Evolutionary conservation across 1,139 yeast species (phyloP), one percentile per base, ranked within the genome.

Genomic region (Entelexis sorbosivorans): DNA sequence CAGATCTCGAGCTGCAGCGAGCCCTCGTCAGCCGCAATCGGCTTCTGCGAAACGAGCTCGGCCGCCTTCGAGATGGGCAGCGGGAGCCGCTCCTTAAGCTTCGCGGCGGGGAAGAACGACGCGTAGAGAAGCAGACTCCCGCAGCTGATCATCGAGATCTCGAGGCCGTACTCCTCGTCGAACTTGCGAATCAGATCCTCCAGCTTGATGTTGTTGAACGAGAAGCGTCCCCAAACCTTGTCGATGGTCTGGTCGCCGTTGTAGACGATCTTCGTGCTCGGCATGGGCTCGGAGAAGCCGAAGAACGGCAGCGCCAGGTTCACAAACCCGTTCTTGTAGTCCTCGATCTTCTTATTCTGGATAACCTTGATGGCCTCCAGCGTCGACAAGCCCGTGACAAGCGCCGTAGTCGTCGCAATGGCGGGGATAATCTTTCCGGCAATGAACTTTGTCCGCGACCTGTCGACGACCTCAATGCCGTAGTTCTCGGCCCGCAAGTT

Each of bases 401-500:
- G 73, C 13, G 96, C 95, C 20, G 99, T 91, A 5, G 99, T 93
- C 1, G 99, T 91, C 36, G 98, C 98, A 73, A 91, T 91, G 17
- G 98, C 98, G 13, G 99, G 99, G 60, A 91, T 89, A 60, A 91
- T 91, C 68, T 93, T 82, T 51, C 97, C 97, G 20, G 74, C 73
- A 67, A 84, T 83, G 62, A 83, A 81, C 69, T 83, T 83, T 44
- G 93, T 84, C 69, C 79, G 81, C 48, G 78, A 75, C 48, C 78
- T 75, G 64, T 82, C 89, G 17, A 72, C 73, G 9, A 70, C 64
- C 52, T 67, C 56, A 62, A 91, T 89, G 43, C 81, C 77, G 66
- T 93, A 91, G 69, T 89, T 91, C 67, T 81, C 73, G 32, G 99
- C 99, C 67, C 99, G 81, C 69, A 95, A 79, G 67, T 91, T 91